Evolutionary conservation across 345 rosid genomes (phyloP), one percentile per base, ranked within the genome.

Genomic region (Arabis alpina): DNA sequence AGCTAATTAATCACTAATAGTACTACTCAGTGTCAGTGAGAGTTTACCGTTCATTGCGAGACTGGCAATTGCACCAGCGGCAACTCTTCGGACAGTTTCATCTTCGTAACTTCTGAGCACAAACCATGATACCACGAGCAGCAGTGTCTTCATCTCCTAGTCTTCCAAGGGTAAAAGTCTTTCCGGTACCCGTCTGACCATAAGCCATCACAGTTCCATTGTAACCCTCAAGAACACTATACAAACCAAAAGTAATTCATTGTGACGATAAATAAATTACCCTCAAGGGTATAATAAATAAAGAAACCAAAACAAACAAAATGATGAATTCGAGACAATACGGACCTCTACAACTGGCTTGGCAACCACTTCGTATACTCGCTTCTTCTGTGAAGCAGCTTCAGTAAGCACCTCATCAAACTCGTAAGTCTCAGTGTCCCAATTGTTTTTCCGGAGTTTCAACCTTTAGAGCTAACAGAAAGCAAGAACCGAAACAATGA

Each of bases 131-230:
- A 74, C 99, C 99, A 47, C 99, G 96, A 80, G 87, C 94, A 79
- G 96, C 88, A 0, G 83, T 82, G 76, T 90, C 98, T 85, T 94
- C 97, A 39, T 88, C 98, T 24, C 98, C 98, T 71, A 94, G 79
- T 70, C 79, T 83, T 53, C 98, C 99, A 43, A 94, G 89, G 43
- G 99, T 94, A 75, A 89, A 89, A 51, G 99, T 94, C 74, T 94
- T 94, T 6, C 99, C 99, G 0, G 99, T 94, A 66, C 99, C 99
- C 12, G 99, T 94, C 81, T 94, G 99, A 47, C 99, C 99, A 80
- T 94, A 94, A 52, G 99, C 98, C 99, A 94, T 92, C 28, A 94
- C 89, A 12, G 98, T 89, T 50, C 99, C 99, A 66, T 94, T 94
- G 82, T 94, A 94, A 60, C 99, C 99, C 82, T 86, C 98, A 66